phyloP scores from a whole-genome alignment of 2,329 filamentous ascomycete genomes.

The Ceratocystis alfenasii region DNA sequence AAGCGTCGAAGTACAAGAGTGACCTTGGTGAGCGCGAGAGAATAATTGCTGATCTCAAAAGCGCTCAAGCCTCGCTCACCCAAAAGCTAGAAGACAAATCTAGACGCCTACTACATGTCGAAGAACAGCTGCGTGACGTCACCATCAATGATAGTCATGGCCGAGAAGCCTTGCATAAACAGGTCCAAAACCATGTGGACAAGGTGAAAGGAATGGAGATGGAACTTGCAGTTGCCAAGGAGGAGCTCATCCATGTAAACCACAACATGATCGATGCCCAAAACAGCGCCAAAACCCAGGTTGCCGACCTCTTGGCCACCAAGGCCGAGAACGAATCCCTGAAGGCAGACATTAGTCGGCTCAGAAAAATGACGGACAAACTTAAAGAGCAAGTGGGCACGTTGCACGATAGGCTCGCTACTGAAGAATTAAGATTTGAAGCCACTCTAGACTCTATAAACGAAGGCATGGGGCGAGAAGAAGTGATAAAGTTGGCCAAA shows the following conservation, averaged over 20 bases:
- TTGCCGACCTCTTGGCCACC: background rate
- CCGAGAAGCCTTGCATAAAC: background rate
- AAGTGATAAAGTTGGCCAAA: background rate
- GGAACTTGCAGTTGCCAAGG: background rate
- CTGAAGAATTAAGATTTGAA: background rate
- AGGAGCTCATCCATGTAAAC: background rate
- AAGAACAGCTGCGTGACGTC: background rate
- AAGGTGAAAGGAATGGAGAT: background rate
- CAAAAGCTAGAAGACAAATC: background rate
- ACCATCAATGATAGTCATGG: background rate
- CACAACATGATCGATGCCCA: background rate
- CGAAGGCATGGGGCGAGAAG: background rate
- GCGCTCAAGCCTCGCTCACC: background rate
- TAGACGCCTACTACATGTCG: background rate
- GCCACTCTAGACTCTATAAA: background rate
- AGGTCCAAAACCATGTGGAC: background rate
- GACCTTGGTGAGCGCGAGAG: background rate
- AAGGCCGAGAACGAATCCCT: background rate
- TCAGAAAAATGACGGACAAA: rapidly evolving
- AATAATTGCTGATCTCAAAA: background rate
- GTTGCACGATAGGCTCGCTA: background rate
- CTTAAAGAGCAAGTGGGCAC: background rate
- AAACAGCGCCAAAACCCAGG: background rate
- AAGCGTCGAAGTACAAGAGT: background rate
- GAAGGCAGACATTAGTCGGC: background rate